Evolutionary conservation across 345 rosid genomes (phyloP).

Genomic region (Corchorus olitorius): DNA sequence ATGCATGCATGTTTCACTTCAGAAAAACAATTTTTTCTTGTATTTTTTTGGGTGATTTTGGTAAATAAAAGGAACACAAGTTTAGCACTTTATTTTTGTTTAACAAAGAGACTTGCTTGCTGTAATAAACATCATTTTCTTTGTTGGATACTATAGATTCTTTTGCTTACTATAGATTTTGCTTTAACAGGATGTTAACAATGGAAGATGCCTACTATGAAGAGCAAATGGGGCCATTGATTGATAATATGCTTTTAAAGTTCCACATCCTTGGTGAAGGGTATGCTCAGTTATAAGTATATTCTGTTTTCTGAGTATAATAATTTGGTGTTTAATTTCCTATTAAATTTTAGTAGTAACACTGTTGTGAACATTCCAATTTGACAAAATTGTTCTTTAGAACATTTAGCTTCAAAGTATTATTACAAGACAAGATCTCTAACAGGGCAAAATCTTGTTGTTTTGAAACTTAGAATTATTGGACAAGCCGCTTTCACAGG

Average conservation of each 20-base stretch:
- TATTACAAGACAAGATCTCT: slow-evolving; percentile 8
- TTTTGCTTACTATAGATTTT: slow-evolving; percentile 24
- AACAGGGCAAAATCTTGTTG: slow-evolving; percentile 8
- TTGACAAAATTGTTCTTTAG: neutral
- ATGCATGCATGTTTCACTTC: slow-evolving; percentile 12
- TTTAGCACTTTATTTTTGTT: neutral
- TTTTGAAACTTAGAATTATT: slow-evolving; percentile 39
- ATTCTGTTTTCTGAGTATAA: neutral
- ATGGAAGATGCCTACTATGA: slow-evolving; percentile 69
- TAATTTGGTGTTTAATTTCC: slow-evolving; percentile 7
- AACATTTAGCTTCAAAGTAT: neutral
- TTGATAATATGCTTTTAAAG: slow-evolving; percentile 54
- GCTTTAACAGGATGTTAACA: slow-evolving; percentile 62
- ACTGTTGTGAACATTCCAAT: neutral
- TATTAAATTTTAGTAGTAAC: neutral
- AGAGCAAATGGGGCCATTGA: slow-evolving; percentile 51
- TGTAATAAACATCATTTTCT: neutral
- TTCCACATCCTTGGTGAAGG: slow-evolving; percentile 80
- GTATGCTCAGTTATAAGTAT: slow-evolving; percentile 41
- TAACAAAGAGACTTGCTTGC: neutral
- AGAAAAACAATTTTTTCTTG: neutral
- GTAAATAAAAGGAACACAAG: neutral
- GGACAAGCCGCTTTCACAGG: slow-evolving; percentile 80
- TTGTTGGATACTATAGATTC: neutral
- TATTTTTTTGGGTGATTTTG: neutral